phyloP scores from a whole-genome alignment of 345 rosid species.

The Populus euphratica region DNA sequence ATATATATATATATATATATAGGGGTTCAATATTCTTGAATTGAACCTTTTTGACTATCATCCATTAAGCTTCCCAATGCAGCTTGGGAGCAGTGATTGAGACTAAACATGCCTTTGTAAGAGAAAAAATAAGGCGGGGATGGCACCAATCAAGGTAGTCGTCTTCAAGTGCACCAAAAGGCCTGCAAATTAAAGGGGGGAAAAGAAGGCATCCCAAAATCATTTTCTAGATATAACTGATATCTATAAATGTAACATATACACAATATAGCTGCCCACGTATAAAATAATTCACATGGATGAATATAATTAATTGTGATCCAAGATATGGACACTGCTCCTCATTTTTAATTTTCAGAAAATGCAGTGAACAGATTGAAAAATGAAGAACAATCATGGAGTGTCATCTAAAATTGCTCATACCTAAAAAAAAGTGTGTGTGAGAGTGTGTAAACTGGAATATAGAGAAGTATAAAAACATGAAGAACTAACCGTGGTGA shows the following conservation, averaged over 20 bases:
- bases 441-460: neutral
- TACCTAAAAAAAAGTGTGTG: no score
- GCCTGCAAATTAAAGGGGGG: conserved; percentile 10
- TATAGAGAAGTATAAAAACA: neutral
- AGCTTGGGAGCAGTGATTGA: neutral
- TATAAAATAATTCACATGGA: neutral
- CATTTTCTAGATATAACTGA: neutral
- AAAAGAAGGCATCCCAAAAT: neutral
- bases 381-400: neutral
- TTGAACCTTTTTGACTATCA: neutral
- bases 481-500: neutral
- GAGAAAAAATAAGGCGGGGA: neutral
- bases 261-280: no score
- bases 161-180: conserved; percentile 23
- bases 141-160: neutral
- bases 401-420: neutral
- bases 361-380: neutral
- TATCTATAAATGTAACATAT: no score
- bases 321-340: neutral
- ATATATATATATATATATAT: neutral
- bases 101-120: conserved; percentile 9
- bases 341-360: neutral
- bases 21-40: neutral
- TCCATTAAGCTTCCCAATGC: neutral
- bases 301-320: neutral